Percentiles rank a stretch among this genome's conserved stretches.
Evolutionary conservation across 1,284 basidiomycete genomes (phyloP).

Genomic region (Boletus austroedulis): DNA sequence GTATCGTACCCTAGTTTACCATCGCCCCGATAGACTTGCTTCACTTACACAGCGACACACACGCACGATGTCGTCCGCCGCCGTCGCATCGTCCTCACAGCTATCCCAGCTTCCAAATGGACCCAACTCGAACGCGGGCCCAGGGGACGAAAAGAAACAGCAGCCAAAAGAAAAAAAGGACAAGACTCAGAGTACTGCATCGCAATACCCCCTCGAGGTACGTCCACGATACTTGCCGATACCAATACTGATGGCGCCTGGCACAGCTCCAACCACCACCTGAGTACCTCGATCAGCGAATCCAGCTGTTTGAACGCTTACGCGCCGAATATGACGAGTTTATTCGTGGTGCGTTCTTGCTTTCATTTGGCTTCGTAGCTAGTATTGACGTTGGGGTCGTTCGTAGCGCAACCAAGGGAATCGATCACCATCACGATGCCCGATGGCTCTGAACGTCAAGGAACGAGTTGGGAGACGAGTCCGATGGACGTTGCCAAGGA

Average conservation of each 20-base stretch:
- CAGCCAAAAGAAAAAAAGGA: constrained; percentile 51
- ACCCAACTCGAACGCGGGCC: constrained; percentile 25
- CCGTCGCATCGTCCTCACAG: constrained; percentile 41
- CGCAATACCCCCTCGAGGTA: constrained; percentile 64
- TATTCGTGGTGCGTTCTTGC: constrained; percentile 57
- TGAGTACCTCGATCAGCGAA: constrained; percentile 84
- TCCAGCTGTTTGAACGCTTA: constrained; percentile 88
- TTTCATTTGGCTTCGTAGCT: not conserved
- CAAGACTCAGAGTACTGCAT: constrained; percentile 40
- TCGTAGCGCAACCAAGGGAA: constrained; percentile 76
- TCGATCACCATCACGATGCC: constrained; percentile 85
- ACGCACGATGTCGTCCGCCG: constrained; percentile 27
- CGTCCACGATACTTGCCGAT: not conserved
- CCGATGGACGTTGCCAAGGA: constrained; percentile 90
- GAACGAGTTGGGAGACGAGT: constrained; percentile 93
- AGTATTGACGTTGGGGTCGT: not conserved
- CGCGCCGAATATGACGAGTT: constrained; percentile 85
- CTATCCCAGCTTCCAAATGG: constrained; percentile 36
- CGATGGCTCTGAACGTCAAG: constrained; percentile 83
- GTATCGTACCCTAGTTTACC: constrained; percentile 14
- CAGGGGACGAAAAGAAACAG: constrained; percentile 39
- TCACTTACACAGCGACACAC: not conserved
- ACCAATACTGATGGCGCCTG: not conserved
- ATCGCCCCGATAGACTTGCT: not conserved
- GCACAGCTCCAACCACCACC: constrained; percentile 78